Evolutionary conservation across 768 basidiomycete species (phyloP), one percentile per base, ranked within the genome.

Genomic region (Aureoboletus auriporus): DNA sequence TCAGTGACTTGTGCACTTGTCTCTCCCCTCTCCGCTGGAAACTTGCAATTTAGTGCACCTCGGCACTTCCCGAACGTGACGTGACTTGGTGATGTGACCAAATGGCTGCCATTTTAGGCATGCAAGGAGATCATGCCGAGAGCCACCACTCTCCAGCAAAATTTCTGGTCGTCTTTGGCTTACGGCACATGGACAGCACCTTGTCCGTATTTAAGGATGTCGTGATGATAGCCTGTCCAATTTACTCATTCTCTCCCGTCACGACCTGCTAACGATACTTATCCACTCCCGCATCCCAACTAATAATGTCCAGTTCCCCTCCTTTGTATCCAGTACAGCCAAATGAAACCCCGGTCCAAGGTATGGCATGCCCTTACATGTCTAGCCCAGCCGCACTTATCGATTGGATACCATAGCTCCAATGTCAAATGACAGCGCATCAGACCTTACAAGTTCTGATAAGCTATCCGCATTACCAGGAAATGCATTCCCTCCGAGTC

Each of bases 391-490:
- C 37, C 40, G 35, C 44, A 51, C 30, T 46, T 17, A n/a, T 3
- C 1, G 2, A 7, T 35, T 12, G n/a, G 2, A 12, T 31, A 34
- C 16, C 26, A 2, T 27, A 66, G 63, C 10, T 28, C 31, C 50
- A 17, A 27, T 28, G 12, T 39, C 39, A 7, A 52, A 36, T 38
- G 38, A 51, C 16, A 57, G 44, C 10, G 69, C 71, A 3, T 23
- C 20, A 23, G 66, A 69, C 23, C 51, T 53, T 16, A 69, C 73
- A 1, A 71, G 67, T 43, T 74, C 76, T 4, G 80, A 81, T 41
- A 76, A 72, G 46, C 69, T 78, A 23, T 60, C 71, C 28, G 65
- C 69, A 26, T 59, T 73, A 23, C 70, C 72, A 0, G 66, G 64
- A 20, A 66, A 61, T n/a, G 59, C 61, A 9, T 59, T 69, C 8